Evolutionary conservation across 192 early-diverging fungal species (phyloP), one percentile per base, ranked within the genome.

Genomic region (Funneliformis mosseae): DNA sequence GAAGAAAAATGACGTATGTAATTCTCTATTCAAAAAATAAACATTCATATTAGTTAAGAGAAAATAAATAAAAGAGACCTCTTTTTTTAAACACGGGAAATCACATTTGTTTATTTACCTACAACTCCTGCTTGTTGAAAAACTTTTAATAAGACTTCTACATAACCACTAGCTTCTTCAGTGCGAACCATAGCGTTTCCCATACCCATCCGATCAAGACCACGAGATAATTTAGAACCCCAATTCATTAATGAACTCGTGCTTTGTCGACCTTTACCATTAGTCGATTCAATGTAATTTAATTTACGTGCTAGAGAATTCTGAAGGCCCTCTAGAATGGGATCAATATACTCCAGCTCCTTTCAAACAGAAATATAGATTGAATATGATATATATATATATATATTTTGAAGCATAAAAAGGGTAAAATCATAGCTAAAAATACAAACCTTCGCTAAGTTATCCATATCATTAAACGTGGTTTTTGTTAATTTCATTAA

Each of bases 151-250:
- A 84, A 81, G 64, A 84, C 77, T 70, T 83, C 83, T 73, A 84
- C 85, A 69, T 84, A 84, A 59, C 76, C 81, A 42, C 80, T 86
- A 1, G 85, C 82, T 59, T 86, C 83, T 80, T 86, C 83, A 48
- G 82, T 82, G 48, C 80, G 78, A 71, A 63, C 8, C 27, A 41
- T 62, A 60, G 64, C 66, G 68, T 76, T 64, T 23, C 50, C 46
- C 48, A 71, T 71, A 16, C 67, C 66, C 78, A 79, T 79, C 41
- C 68, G 67, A 79, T 79, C 78, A 55, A 79, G 68, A 11, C 78
- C 38, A 48, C 60, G 78, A 8, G 67, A 71, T 59, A 79, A 60
- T 79, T 79, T 79, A 5, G 66, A 71, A 23, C 78, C 78, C 78
- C 78, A 79, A 55, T 23, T 79, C 78, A 79, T 79, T 14, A 79